A percentile compares a stretch with the other conserved stretches of the same genome.
Conservation (phyloP, 1,139 yeast genomes). For the Geotrichum carabidarum region DNA sequence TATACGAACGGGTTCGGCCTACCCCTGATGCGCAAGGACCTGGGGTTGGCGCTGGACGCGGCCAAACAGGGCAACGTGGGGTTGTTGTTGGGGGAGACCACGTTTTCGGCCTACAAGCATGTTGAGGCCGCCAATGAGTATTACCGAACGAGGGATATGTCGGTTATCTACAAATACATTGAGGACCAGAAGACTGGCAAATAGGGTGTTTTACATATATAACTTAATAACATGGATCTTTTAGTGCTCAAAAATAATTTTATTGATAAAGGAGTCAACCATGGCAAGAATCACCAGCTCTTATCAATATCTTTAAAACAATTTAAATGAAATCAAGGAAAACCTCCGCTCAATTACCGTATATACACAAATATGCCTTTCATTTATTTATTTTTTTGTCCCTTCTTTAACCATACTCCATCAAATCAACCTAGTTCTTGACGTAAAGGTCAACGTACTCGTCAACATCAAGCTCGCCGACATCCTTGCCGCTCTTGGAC, state of each 20-base stretch:
- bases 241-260: too few species aligned
- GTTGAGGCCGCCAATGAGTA: constrained; percentile 31
- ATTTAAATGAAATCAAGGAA: too few species aligned
- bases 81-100: constrained; percentile 31
- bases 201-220: neutral
- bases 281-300: too few species aligned
- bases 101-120: constrained; percentile 31
- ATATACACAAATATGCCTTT: neutral
- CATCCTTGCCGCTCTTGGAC: constrained; percentile 35
- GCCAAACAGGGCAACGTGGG: constrained; percentile 36
- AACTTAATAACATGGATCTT: neutral
- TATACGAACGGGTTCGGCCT: constrained; percentile 54
- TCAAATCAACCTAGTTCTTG: constrained; percentile 23
- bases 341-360: neutral
- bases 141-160: constrained; percentile 33
- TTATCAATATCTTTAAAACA: too few species aligned
- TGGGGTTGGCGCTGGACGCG: constrained; percentile 50
- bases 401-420: neutral
- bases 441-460: constrained; percentile 46
- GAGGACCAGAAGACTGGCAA: constrained; percentile 12
- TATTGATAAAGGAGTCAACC: too few species aligned
- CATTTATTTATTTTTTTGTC: neutral
- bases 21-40: constrained; percentile 52
- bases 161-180: constrained; percentile 33
- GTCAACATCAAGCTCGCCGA: constrained; percentile 46